Evolutionary conservation across 2,329 filamentous ascomycete genomes (phyloP).

Genomic region (Aureobasidium musti): DNA sequence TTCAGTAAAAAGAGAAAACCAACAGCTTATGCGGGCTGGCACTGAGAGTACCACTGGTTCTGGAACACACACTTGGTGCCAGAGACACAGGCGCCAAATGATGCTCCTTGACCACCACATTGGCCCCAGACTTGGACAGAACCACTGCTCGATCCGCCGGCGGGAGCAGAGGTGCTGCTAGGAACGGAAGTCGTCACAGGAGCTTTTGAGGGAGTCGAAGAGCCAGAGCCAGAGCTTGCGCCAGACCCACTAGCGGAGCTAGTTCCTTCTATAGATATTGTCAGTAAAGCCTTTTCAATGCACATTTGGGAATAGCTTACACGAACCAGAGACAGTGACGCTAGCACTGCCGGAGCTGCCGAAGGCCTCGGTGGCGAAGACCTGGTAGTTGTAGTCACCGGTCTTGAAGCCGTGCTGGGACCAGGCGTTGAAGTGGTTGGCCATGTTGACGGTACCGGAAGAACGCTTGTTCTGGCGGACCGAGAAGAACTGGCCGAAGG

Average conservation of each 20-base stretch:
- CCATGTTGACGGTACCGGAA: slow-evolving; percentile 53
- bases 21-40: slow-evolving; percentile 1
- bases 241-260: neutral
- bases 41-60: slow-evolving; percentile 14
- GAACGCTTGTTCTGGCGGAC: slow-evolving; percentile 54
- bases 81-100: neutral
- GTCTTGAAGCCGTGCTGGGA: slow-evolving; percentile 51
- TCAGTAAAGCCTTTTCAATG: neutral
- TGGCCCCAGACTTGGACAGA: neutral
- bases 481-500: slow-evolving; percentile 59
- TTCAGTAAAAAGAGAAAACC: too few relatives aligned
- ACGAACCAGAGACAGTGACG: slow-evolving; percentile 26
- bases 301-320: neutral
- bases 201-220: neutral
- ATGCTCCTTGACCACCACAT: neutral
- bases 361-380: slow-evolving; percentile 52
- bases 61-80: slow-evolving; percentile 2
- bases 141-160: slow-evolving; percentile 6
- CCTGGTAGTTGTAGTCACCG: slow-evolving; percentile 56
- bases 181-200: neutral
- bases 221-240: neutral
- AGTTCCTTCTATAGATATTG: neutral
- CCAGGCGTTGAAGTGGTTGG: slow-evolving; percentile 59
- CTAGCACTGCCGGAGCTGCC: slow-evolving; percentile 42
- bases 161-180: neutral